phyloP scores from a whole-genome alignment of 139 green algal species.

The Tetratostichococcus sp. region DNA sequence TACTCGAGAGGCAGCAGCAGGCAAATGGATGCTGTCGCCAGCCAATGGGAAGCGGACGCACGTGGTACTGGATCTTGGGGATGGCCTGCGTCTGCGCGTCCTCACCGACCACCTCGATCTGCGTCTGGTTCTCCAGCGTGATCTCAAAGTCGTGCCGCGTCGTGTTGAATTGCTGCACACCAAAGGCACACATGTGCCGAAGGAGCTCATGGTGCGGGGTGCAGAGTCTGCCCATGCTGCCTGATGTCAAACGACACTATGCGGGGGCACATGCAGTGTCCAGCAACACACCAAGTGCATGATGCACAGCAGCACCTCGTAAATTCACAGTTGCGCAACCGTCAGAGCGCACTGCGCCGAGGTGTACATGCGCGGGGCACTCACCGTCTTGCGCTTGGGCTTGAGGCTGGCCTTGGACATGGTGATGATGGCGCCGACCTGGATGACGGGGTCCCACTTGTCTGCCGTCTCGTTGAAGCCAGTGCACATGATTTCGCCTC shows the following conservation, averaged over 20 bases:
- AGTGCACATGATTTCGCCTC: constrained; percentile 74
- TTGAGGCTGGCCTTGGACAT: constrained; percentile 78
- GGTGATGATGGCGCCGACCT: constrained; percentile 72
- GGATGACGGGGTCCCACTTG: constrained; percentile 29
- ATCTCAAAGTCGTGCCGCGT: constrained; percentile 90
- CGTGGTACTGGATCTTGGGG: constrained; percentile 63
- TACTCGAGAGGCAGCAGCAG: too few species aligned
- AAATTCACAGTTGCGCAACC: too few species aligned
- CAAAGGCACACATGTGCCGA: too few species aligned
- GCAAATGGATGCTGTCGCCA: too few species aligned
- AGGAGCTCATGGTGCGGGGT: too few species aligned
- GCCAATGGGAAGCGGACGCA: constrained; percentile 26
- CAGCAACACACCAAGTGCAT: not conserved
- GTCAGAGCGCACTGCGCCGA: too few species aligned
- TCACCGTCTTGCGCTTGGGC: constrained; percentile 25
- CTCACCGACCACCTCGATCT: constrained; percentile 46
- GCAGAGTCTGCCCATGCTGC: too few species aligned
- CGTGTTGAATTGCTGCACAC: constrained; percentile 60
- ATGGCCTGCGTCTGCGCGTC: constrained; percentile 56
- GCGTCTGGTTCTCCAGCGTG: constrained; percentile 62
- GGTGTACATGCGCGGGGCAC: too few species aligned
- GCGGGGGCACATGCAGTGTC: not conserved
- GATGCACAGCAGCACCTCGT: too few species aligned
- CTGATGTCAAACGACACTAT: too few species aligned
- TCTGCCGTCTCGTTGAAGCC: constrained; percentile 67